Evolutionary conservation across 768 basidiomycete genomes (phyloP).

Genomic region (Termitomyces sp.): DNA sequence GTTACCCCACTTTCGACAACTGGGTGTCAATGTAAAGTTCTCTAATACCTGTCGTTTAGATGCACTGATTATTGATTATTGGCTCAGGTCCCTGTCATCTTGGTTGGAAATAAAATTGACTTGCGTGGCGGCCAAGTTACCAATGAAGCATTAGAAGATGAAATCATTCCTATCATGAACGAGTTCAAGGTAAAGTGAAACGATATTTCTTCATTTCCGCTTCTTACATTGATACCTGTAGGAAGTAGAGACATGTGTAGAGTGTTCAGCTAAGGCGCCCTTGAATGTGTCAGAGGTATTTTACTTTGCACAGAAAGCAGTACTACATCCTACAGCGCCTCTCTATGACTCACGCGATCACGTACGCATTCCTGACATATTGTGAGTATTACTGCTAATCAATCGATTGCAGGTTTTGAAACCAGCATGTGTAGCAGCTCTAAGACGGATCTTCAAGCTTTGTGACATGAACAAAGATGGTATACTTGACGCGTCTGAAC

Average conservation of each 20-base stretch:
- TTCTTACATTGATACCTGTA: conserved; percentile 25
- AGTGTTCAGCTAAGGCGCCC: conserved; percentile 88
- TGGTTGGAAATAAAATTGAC: conserved; percentile 99
- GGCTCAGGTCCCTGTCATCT: conserved; percentile 84
- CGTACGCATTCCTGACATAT: conserved; percentile 35
- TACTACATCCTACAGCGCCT: conserved; percentile 93
- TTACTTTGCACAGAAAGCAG: conserved; percentile 98
- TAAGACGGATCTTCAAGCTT: conserved; percentile 92
- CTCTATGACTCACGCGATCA: conserved; percentile 96
- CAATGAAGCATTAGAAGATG: conserved; percentile 89
- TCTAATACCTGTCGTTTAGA: not conserved
- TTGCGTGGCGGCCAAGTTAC: conserved; percentile 89
- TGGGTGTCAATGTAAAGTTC: conserved; percentile 84
- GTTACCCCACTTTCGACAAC: conserved; percentile 90
- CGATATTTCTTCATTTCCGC: not conserved
- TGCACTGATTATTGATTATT: conserved; percentile 7
- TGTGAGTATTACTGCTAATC: conserved; percentile 8
- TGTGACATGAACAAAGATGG: conserved; percentile 96
- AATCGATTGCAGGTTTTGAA: conserved; percentile 65
- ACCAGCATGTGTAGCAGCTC: conserved; percentile 82
- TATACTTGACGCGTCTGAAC: conserved; percentile 79
- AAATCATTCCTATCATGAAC: conserved; percentile 95
- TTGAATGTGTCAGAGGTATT: conserved; percentile 96
- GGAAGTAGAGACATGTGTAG: conserved; percentile 99
- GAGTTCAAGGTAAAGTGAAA: conserved; percentile 84